A percentile compares a stretch with the other conserved stretches of the same genome.
Conservation (phyloP, 1,139 yeast genomes). For the Meyerozyma smithsonii region DNA sequence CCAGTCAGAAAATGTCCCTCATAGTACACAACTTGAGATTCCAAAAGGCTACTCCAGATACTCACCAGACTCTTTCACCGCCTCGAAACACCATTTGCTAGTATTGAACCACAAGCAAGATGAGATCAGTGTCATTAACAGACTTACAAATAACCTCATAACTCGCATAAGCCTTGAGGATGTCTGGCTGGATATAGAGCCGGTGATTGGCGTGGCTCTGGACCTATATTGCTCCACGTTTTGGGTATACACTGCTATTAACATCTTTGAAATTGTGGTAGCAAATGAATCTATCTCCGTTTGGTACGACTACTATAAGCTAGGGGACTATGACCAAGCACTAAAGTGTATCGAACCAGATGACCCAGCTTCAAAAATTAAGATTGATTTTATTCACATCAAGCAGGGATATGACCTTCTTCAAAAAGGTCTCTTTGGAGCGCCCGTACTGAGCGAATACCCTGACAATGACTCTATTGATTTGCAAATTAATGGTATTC, state of each 20-base stretch:
- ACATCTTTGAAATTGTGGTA: slow-evolving; percentile 63
- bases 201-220: slow-evolving; percentile 4
- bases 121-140: slow-evolving; percentile 21
- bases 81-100: slow-evolving; percentile 25
- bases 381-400: slow-evolving; percentile 51
- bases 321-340: slow-evolving; percentile 67
- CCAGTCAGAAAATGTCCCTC: slow-evolving; percentile 24
- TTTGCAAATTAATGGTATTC: slow-evolving; percentile 52
- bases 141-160: slow-evolving; percentile 13
- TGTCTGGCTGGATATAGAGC: not conserved
- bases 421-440: slow-evolving; percentile 40
- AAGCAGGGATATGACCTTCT: slow-evolving; percentile 61
- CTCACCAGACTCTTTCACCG: slow-evolving; percentile 10
- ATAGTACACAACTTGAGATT: slow-evolving; percentile 12
- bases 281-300: slow-evolving; percentile 67
- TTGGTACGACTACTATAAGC: slow-evolving; percentile 67
- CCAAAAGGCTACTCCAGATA: not conserved
- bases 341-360: slow-evolving; percentile 37
- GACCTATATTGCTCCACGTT: slow-evolving; percentile 14
- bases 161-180: not conserved
- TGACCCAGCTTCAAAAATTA: slow-evolving; percentile 20
- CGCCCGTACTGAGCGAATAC: slow-evolving; percentile 5
- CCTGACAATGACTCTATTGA: slow-evolving; percentile 12
- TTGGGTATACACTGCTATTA: slow-evolving; percentile 18
- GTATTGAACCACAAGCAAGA: slow-evolving; percentile 14